These are phyloP conservation scores for Shiraia bambusicola DNA, from an alignment of 2,329 filamentous ascomycete species.

Conservation along the genomic window DNA sequence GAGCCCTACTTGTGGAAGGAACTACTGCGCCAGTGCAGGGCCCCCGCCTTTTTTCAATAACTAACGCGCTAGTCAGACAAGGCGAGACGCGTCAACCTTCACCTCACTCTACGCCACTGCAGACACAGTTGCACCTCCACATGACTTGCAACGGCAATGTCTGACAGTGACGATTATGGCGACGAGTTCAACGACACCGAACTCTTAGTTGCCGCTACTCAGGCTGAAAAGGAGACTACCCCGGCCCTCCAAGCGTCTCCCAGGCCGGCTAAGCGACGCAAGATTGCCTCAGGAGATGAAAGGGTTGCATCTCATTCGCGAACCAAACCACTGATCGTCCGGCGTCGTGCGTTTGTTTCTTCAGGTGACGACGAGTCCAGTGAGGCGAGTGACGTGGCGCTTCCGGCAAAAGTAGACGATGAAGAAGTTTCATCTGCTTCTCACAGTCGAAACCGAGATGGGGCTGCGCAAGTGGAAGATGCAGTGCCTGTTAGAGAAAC, in stretches of 20 bases:
- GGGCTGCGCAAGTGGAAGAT: slow-evolving; percentile 10
- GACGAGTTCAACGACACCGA: slow-evolving; percentile 67
- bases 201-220: slow-evolving; percentile 61
- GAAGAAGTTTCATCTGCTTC: slow-evolving; percentile 10
- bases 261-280: slow-evolving; percentile 41
- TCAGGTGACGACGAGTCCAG: slow-evolving; percentile 26
- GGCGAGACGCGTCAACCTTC: slow-evolving; percentile 25
- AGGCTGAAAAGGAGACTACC: slow-evolving; percentile 44
- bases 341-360: slow-evolving; percentile 27
- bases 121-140: slow-evolving; percentile 11
- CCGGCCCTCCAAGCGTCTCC: slow-evolving; percentile 38
- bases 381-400: slow-evolving; percentile 9
- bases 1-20: slow-evolving; percentile 18
- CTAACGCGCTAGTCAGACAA: slow-evolving; percentile 25
- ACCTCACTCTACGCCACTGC: slow-evolving; percentile 16
- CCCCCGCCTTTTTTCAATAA: slow-evolving; percentile 14
- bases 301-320: slow-evolving; percentile 23
- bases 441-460: slow-evolving; percentile 10
- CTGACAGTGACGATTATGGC: slow-evolving; percentile 59
- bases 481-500: slow-evolving; percentile 26
- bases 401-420: slow-evolving; percentile 11
- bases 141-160: slow-evolving; percentile 17
- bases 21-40: slow-evolving; percentile 16
- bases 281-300: slow-evolving; percentile 30
- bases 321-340: slow-evolving; percentile 16